A percentile compares a stretch with the other conserved stretches of the same genome.
phyloP scores from a whole-genome alignment of 257 asterid genomes.

The Ilex aquifolium region DNA sequence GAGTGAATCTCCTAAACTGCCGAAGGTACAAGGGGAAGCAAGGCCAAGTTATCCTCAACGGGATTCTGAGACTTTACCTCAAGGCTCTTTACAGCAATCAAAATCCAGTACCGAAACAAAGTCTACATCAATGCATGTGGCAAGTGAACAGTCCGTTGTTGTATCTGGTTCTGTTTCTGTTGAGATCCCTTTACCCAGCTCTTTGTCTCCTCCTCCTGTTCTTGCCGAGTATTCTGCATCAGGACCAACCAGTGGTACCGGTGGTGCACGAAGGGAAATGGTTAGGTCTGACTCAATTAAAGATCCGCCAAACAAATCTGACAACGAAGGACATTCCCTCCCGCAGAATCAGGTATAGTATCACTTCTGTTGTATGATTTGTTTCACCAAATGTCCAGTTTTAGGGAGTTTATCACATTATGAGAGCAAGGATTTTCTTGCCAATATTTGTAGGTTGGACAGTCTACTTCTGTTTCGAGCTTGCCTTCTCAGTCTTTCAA shows the following conservation, averaged over 20 bases:
- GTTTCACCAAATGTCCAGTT: neutral
- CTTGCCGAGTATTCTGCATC: neutral
- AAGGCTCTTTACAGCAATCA: constrained; percentile 28
- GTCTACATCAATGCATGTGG: constrained; percentile 16
- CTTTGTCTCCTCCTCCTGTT: constrained; percentile 1
- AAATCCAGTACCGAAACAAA: constrained; percentile 40
- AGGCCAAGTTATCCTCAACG: constrained; percentile 24
- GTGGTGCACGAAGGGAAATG: constrained; percentile 20
- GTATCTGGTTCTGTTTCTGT: constrained; percentile 25
- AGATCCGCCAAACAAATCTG: constrained; percentile 29
- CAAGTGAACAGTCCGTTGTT: constrained; percentile 14
- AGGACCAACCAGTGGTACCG: neutral
- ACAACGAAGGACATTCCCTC: constrained; percentile 10
- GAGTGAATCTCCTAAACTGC: constrained; percentile 31
- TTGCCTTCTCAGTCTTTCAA: constrained; percentile 31
- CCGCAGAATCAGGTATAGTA: constrained; percentile 45
- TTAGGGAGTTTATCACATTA: constrained; percentile 11
- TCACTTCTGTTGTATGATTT: constrained; percentile 13
- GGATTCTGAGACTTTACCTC: constrained; percentile 34
- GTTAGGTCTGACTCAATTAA: constrained; percentile 24
- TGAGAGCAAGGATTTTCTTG: constrained; percentile 1
- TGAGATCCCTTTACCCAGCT: constrained; percentile 19
- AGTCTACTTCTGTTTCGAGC: constrained; percentile 24
- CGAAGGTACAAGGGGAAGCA: constrained; percentile 29
- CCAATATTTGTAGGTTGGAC: constrained; percentile 36